Evolutionary conservation across 805 yeast species (phyloP).

Genomic region (Jamesozyma rosinii): DNA sequence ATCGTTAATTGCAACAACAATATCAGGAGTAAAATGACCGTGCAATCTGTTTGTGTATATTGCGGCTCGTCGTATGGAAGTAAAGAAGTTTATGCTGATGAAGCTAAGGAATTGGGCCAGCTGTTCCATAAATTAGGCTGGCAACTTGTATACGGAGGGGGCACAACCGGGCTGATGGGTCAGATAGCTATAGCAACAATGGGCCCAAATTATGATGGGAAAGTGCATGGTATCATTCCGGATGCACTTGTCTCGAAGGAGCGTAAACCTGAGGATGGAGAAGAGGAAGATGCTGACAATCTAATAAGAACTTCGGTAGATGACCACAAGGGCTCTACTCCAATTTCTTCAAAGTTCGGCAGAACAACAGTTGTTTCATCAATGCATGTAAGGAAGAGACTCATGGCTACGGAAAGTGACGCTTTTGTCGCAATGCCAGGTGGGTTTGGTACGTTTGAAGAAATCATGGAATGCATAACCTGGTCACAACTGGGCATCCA

Average conservation of each 20-base stretch:
- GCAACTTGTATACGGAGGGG: slow-evolving; percentile 85
- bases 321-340: slow-evolving; percentile 57
- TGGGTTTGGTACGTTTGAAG: slow-evolving; percentile 86
- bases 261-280: slow-evolving; percentile 35
- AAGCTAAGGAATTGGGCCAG: slow-evolving; percentile 54
- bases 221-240: slow-evolving; percentile 83
- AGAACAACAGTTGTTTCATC: slow-evolving; percentile 72
- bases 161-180: slow-evolving; percentile 80
- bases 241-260: slow-evolving; percentile 69
- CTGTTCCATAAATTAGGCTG: slow-evolving; percentile 48
- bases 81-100: slow-evolving; percentile 38
- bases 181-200: slow-evolving; percentile 58
- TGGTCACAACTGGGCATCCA: slow-evolving; percentile 89
- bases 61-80: slow-evolving; percentile 79
- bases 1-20: too few relatives aligned
- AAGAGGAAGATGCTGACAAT: slow-evolving; percentile 13
- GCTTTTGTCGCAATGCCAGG: slow-evolving; percentile 89
- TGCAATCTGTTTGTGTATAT: slow-evolving; percentile 59
- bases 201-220: slow-evolving; percentile 37
- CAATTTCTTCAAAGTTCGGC: slow-evolving; percentile 52
- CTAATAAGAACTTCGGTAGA: slow-evolving; percentile 46
- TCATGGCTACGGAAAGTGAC: slow-evolving; percentile 81
- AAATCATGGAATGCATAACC: slow-evolving; percentile 79
- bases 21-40: neutral
- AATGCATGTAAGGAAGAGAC: slow-evolving; percentile 80